Evolutionary conservation across 1,139 yeast genomes (phyloP).

Genomic region (Lodderomyces beijingensis): DNA sequence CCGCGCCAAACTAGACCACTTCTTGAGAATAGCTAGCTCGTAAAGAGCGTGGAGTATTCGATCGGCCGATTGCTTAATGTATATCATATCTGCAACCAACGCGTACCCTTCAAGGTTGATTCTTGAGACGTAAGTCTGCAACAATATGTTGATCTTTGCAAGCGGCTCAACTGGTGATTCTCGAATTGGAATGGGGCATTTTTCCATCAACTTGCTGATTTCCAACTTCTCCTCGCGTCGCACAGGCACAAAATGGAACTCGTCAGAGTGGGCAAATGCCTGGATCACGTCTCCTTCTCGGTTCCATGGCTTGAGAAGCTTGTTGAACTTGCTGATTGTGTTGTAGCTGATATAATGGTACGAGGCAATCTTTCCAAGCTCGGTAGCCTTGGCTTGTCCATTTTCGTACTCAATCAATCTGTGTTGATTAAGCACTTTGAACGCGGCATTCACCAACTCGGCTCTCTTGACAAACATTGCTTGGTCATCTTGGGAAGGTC

Average conservation of each 20-base stretch:
- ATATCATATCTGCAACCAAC: constrained; percentile 87
- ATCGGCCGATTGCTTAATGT: constrained; percentile 90
- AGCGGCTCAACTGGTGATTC: constrained; percentile 68
- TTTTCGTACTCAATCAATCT: constrained; percentile 59
- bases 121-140: constrained; percentile 82
- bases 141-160: constrained; percentile 73
- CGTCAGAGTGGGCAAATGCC: constrained; percentile 77
- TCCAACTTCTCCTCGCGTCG: constrained; percentile 87
- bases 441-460: constrained; percentile 75
- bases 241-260: constrained; percentile 78
- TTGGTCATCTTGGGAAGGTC: constrained; percentile 48
- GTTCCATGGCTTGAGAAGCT: constrained; percentile 58
- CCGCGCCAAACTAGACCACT: constrained; percentile 68
- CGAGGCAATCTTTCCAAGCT: constrained; percentile 81
- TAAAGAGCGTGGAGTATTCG: constrained; percentile 80
- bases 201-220: constrained; percentile 60
- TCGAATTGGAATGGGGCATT: constrained; percentile 82
- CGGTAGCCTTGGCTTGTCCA: constrained; percentile 48
- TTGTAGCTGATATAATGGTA: constrained; percentile 76
- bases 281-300: constrained; percentile 71
- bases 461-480: constrained; percentile 44
- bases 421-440: constrained; percentile 50
- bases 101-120: constrained; percentile 84
- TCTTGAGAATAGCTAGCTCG: constrained; percentile 67
- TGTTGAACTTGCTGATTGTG: constrained; percentile 64